Evolutionary conservation across 768 basidiomycete genomes (phyloP), one percentile per base, ranked within the genome.

Genomic region (Termitomyces sp.): DNA sequence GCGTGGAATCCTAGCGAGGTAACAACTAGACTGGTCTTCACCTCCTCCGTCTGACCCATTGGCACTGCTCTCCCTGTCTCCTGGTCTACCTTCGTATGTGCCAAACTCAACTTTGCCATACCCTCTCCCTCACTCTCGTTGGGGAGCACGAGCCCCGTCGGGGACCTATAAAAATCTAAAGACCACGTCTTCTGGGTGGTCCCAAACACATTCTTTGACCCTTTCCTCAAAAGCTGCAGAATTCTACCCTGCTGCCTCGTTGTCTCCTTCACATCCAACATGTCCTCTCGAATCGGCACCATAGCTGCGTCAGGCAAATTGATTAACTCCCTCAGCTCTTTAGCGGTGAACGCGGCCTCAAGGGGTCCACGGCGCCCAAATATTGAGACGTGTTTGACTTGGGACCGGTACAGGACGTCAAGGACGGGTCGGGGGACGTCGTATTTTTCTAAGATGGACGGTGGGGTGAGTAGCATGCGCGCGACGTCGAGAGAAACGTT

Each of bases 401-500:
- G 60, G 9, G 87, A 90, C 7, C 74, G 71, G 0, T 73, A 69
- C 11, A 98, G 80, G 11, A 86, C 80, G 1, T 84, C 81, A 6
- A 98, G 76, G 0, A 95, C 93, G 9, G 77, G 69, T 51, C 80
- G 68, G 0, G 95, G 94, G 19, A 98, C 79, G 69, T 98, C 95
- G 56, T 90, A 91, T 65, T 78, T 75, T 25, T 73, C 71, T 44
- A 98, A 82, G 2, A 75, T 71, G 17, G 80, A 74, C 0, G 87
- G 80, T 2, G 82, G 73, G 12, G 89, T 89, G 59, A 99, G 83
- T 6, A 98, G 82, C 67, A 98, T 92, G 5, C 95, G 83, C 1
- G 95, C 94, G 27, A 95, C 78, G 65, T 99, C 96, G 34, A 99
- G 77, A 8, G 95, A 89, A 55, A 99, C 95, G 63, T 98, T 98